Conservation (phyloP, 345 rosid species). For the Psidium friedrichsthalianum region DNA sequence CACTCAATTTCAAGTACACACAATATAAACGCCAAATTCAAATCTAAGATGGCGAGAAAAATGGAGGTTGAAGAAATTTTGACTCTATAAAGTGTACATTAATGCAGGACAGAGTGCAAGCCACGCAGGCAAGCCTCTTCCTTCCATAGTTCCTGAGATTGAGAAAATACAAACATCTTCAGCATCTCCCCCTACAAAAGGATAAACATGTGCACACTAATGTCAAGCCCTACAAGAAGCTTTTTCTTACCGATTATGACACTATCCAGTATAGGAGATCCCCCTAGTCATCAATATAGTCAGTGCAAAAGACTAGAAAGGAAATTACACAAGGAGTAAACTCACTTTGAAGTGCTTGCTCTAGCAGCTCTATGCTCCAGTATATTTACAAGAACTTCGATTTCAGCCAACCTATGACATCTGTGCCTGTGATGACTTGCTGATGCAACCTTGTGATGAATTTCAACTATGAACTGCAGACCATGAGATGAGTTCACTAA, state of each 20-base stretch:
- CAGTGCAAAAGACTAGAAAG: neutral
- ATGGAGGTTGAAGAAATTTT: neutral
- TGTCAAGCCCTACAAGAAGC: neutral
- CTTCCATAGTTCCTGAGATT: neutral
- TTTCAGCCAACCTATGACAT: constrained; percentile 61
- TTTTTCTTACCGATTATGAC: neutral
- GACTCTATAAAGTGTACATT: neutral
- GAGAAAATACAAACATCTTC: neutral
- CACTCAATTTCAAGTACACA: neutral
- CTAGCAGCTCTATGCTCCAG: constrained; percentile 70
- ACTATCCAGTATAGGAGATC: neutral
- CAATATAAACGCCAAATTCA: neutral
- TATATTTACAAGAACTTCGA: constrained; percentile 69
- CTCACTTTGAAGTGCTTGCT: constrained; percentile 77
- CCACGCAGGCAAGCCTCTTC: neutral
- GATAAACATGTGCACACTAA: neutral
- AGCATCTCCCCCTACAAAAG: neutral
- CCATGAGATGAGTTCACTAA: neutral
- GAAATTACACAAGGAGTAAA: neutral
- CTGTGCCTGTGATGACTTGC: constrained; percentile 76
- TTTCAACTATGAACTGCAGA: constrained; percentile 73
- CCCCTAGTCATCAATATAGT: neutral
- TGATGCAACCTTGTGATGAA: constrained; percentile 63
- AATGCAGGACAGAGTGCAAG: neutral
- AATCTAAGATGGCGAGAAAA: neutral